A percentile compares a stretch with the other conserved stretches of the same genome.
Conservation (phyloP, 1,284 basidiomycete species). For the Sphaerobolus stellatus region DNA sequence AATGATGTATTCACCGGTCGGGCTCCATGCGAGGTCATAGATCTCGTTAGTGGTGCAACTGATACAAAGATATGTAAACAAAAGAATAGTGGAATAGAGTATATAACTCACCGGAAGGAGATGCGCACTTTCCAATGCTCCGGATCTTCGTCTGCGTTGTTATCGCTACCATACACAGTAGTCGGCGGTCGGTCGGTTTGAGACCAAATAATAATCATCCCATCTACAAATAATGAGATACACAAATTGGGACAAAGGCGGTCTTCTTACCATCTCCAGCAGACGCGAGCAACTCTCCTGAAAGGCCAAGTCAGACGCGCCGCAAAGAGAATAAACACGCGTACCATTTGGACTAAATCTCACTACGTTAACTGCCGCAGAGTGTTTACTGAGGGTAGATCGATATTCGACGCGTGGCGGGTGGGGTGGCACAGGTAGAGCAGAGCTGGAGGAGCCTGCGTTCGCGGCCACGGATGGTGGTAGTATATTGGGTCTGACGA, state of each 20-base stretch:
- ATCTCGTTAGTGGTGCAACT: slow-evolving; percentile 91
- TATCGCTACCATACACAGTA: slow-evolving; percentile 73
- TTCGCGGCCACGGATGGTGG: slow-evolving; percentile 62
- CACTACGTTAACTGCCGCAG: slow-evolving; percentile 94
- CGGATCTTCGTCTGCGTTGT: slow-evolving; percentile 84
- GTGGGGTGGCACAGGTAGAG: slow-evolving; percentile 49
- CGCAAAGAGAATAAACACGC: slow-evolving; percentile 24
- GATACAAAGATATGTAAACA: slow-evolving; percentile 7
- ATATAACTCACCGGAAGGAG: slow-evolving; percentile 68
- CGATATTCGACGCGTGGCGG: slow-evolving; percentile 95
- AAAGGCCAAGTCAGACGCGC: not conserved
- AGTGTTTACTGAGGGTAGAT: slow-evolving; percentile 90
- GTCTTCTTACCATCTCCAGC: slow-evolving; percentile 84
- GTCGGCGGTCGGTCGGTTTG: slow-evolving; percentile 74
- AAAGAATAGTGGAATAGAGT: slow-evolving; percentile 3
- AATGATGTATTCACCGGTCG: slow-evolving; percentile 89
- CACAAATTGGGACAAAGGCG: slow-evolving; percentile 10
- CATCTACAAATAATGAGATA: slow-evolving; percentile 56
- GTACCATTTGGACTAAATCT: slow-evolving; percentile 92
- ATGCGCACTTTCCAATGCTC: slow-evolving; percentile 94
- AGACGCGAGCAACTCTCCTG: slow-evolving; percentile 87
- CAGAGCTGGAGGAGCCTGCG: slow-evolving; percentile 39
- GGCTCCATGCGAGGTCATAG: slow-evolving; percentile 97
- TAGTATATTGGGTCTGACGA: slow-evolving; percentile 88
- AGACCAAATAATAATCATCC: slow-evolving; percentile 96